Evolutionary conservation across 1,284 basidiomycete genomes (phyloP), one percentile per base, ranked within the genome.

Genomic region (Anthracocystis walkeri): DNA sequence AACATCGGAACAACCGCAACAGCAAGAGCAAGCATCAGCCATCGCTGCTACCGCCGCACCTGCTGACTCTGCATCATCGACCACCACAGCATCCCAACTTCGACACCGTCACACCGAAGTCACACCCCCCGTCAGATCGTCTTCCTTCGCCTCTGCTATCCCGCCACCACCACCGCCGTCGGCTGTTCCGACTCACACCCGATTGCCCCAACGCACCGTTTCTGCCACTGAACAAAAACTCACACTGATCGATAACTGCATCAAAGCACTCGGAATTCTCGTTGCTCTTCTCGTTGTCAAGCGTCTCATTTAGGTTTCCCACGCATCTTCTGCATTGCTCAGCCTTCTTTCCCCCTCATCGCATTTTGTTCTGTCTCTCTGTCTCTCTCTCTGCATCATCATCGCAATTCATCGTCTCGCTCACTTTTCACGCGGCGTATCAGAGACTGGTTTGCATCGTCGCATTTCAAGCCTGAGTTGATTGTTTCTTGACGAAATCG

Each of bases 251-350:
- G 67, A 75, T 44, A 65, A 65, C 31, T 71, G 67, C 67, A 75
- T 75, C 58, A 65, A 70, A 41, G 60, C 59, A n/a, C 67, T 75
- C 50, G 33, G 57, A 52, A 40, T 61, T 14, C 67, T 75, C 46
- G 60, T 75, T 41, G 67, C 73, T 8, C 64, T 75, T 25, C 64
- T 75, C 46, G 31, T 75, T 25, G 35, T 70, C 58, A 75, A 71
- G 42, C 67, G 73, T 29, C 67, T 75, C 41, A 23, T 75, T 31
- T 75, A 62, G n/a, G 33, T 12, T 10, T 29, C 33, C 7, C 33
- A 38, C 8, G 42, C 48, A 29, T 51, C 8, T 18, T 40, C 42
- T 23, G n/a, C 11, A 35, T 50, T 12, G 14, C 45, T 44, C 25
- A 14, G 31, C 35, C 12, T 58, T n/a, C 23, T 6, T 10, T 42